Conservation (phyloP, 1,284 basidiomycete genomes). For the Volvariella surrecta region DNA sequence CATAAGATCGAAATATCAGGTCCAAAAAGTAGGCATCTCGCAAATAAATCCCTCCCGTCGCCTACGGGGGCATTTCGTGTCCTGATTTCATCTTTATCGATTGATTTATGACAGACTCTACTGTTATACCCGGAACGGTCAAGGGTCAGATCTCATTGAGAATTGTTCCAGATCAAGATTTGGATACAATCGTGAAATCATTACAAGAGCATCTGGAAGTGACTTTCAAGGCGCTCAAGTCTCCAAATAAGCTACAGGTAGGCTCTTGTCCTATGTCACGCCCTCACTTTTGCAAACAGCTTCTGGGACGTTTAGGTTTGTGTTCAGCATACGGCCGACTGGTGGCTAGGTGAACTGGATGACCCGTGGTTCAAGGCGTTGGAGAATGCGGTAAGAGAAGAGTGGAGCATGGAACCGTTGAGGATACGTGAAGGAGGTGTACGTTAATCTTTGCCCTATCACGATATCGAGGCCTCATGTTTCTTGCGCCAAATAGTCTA, state of each 20-base stretch:
- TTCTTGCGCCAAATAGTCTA: slow-evolving; percentile 42
- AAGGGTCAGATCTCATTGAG: slow-evolving; percentile 80
- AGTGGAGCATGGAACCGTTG: slow-evolving; percentile 81
- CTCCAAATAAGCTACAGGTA: slow-evolving; percentile 70
- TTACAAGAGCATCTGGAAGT: slow-evolving; percentile 52
- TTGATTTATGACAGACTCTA: slow-evolving; percentile 45
- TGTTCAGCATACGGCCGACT: slow-evolving; percentile 83
- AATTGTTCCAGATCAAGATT: slow-evolving; percentile 89
- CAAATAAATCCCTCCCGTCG: not conserved
- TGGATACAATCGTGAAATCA: slow-evolving; percentile 59
- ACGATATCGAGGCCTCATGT: slow-evolving; percentile 1
- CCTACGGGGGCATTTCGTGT: not conserved
- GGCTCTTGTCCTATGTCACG: slow-evolving; percentile 6
- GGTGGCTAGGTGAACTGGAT: slow-evolving; percentile 90
- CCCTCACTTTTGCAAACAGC: not conserved
- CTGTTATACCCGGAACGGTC: slow-evolving; percentile 81
- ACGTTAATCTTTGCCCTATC: slow-evolving; percentile 21
- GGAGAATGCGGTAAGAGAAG: slow-evolving; percentile 72
- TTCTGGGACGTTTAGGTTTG: slow-evolving; percentile 39
- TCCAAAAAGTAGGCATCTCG: slow-evolving; percentile 58
- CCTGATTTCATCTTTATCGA: not conserved
- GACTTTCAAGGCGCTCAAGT: slow-evolving; percentile 56
- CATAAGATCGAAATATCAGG: slow-evolving; percentile 68
- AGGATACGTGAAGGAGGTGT: slow-evolving; percentile 93
- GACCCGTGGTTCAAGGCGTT: slow-evolving; percentile 80